Evolutionary conservation across 352 stramenopile species (phyloP), one percentile per base, ranked within the genome.

Genomic region (Pythium brachiatum): DNA sequence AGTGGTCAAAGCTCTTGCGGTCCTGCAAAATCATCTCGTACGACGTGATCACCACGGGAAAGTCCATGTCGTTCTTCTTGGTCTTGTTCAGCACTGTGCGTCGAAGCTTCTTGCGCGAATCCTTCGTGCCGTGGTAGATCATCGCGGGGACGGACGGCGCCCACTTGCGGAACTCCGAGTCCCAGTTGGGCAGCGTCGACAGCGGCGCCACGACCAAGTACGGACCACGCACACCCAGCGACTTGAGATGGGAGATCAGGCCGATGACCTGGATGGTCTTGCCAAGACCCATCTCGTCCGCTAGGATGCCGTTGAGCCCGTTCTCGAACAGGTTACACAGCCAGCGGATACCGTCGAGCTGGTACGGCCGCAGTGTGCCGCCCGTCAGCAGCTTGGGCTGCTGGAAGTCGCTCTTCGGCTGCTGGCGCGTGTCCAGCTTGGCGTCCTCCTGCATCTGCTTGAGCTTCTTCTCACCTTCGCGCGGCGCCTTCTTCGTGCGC

Each of bases 101-200:
- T 20, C 79, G 80, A 47, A 93, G 74, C 12, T 67, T 52, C 13
- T 68, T 73, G 11, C 87, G 87, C 11, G 74, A 65, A 13, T 73
- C 50, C 9, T 70, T 78, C 0, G 72, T 94, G 20, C 98, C 98
- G 74, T 99, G 97, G 72, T 99, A 99, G 5, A 99, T 88, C 29
- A 99, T 80, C 8, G 88, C 94, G 38, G 99, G 98, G 51, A 99
- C 92, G 53, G 79, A 77, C 3, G 87, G 87, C 26, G 80, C 70
- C 78, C 80, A 94, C 63, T 88, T 88, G 29, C 66, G 62, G 63
- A 95, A 95, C 69, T 95, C 87, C 11, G 97, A 79, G 34, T 98
- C 72, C 98, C 98, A 99, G 76, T 99, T 98, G 36, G 92, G 86
- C 32, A 99, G 81, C 27, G 97, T 99, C 21, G 95, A 99, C 8